Base-by-base conservation (phyloP, 192 early-diverging fungal genomes). In the Jimgerdemannia flammicorona region DNA sequence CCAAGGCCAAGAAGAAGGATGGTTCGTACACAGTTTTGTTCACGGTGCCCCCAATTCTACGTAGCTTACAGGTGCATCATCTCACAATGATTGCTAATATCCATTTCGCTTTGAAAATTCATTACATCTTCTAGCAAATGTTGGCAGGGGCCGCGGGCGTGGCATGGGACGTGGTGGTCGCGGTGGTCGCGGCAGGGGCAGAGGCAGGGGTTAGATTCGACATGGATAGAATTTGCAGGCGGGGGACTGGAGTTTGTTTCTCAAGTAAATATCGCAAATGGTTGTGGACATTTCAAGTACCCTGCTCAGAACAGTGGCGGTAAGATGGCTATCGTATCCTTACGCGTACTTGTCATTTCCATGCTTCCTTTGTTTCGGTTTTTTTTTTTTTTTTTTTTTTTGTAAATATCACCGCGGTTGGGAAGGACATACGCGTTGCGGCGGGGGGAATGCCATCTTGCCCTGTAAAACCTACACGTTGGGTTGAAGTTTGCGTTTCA, bases 1-100 rank as follows among this genome's bases (percentile, higher is more conserved):
- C 90, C 78, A 98, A 97, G 85, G 88, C 89, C n/a, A 96, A 94
- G 82, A 95, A 93, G 87, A 91, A 88, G 77, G 91, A 93, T 40
- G 82, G 85, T 87, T 80, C 42, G 65, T 74, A 11, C 66, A 8
- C 4, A 67, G n/a, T 20, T 67, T 64, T 44, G 3, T 70, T 67
- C 64, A 43, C 39, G 43, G 20, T 44, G 18, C 4, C 78, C 41
- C 29, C 42, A 40, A 59, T 59, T 20, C 42, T 73, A 59, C 72
- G 6, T 59, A 14, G 14, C n/a, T n/a, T n/a, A n/a, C n/a, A n/a
- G n/a, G n/a, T n/a, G n/a, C 43, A 2, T 80, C 68, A 6, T 68
- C 66, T 43, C 8, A 19, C 40, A 40, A 43, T 29, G 41, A 71
- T 19, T 39, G 63, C 40, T n/a, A 68, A 19, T 67, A 41, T 64